Base-by-base conservation (phyloP, 257 asterid species). In the Ajuga chamaepitys region DNA sequence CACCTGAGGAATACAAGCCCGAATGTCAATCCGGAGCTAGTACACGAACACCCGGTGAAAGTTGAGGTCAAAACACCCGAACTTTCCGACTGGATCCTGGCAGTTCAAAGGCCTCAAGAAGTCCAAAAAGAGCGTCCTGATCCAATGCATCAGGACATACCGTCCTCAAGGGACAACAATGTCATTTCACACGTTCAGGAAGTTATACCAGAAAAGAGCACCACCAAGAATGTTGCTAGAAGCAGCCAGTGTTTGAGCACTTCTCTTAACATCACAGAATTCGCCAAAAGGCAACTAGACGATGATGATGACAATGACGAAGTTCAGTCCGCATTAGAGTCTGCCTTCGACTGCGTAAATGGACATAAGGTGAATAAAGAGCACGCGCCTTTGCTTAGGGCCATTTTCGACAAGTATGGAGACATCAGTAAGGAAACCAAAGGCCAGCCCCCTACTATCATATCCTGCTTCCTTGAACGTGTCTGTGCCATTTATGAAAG, bases 351-450 rank as follows among this genome's bases (percentile, higher is more conserved):
- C 25, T 13, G 12, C 9, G 70, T 70, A 1, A 1, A 53, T 2
- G 65, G 58, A 0, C 54, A 14, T 22, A 57, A 7, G 21, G 67
- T 68, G 25, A 68, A 46, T 40, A 11, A 7, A 6, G 67, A 58
- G 58, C 5, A 32, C 14, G 74, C 16, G 26, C 44, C 74, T 34
- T 13, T 68, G 45, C 14, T 68, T 2, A 22, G 32, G 38, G 60
- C 40, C 9, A 68, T 68, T 21, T 68, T 68, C n/a, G 11, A 32
- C 0, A 68, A 68, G 21, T 58, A 68, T 9, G 74, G 61, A 0
- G 52, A 68, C 20, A 58, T 68, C 30, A 22, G 61, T 1, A 14
- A 1, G 17, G 74, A 26, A 28, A 2, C 5, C 10, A 32, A 32
- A 22, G 41, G 41, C 59, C 41, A 21, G 0, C 20, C 74, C 0